phyloP scores from a whole-genome alignment of 169 alveolate genomes.

The Plasmodium falciparum region DNA sequence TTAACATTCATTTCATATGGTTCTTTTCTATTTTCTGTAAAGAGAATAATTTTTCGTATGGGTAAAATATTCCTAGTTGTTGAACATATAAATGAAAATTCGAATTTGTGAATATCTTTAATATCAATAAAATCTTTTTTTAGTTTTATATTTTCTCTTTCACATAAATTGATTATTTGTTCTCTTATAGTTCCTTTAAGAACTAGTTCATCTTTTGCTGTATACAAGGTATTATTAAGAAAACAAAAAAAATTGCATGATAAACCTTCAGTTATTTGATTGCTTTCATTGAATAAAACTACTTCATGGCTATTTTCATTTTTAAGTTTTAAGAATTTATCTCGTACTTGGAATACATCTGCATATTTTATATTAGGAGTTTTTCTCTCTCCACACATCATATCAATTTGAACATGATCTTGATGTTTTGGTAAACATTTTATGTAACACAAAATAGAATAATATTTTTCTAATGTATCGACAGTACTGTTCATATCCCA shows the following conservation, averaged over 20 bases:
- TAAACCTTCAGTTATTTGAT: conserved; percentile 75
- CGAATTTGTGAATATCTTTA: conserved; percentile 47
- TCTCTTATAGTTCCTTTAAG: conserved; percentile 67
- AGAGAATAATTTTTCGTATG: conserved; percentile 49
- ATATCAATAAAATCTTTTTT: conserved; percentile 36
- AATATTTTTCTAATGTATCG: neutral
- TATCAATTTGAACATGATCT: conserved; percentile 42
- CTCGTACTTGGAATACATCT: conserved; percentile 54
- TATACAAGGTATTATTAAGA: conserved; percentile 37
- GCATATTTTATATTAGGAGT: conserved; percentile 66
- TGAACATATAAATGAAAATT: conserved; percentile 70
- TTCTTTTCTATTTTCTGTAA: conserved; percentile 17
- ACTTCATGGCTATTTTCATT: conserved; percentile 45
- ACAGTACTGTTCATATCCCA: conserved; percentile 20
- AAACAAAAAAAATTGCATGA: conserved; percentile 68
- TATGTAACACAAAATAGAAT: conserved; percentile 60
- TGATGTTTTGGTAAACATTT: conserved; percentile 43
- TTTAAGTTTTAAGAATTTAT: conserved; percentile 58
- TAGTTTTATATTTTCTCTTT: conserved; percentile 29
- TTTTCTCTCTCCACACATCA: conserved; percentile 64
- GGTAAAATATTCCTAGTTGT: conserved; percentile 74
- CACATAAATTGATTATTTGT: conserved; percentile 49
- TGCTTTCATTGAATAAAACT: conserved; percentile 45
- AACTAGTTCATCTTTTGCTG: conserved; percentile 58
- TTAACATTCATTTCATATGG: conserved; percentile 57